Conservation (phyloP, 495 filamentous ascomycete genomes). For the Aspergillus kassunensis region DNA sequence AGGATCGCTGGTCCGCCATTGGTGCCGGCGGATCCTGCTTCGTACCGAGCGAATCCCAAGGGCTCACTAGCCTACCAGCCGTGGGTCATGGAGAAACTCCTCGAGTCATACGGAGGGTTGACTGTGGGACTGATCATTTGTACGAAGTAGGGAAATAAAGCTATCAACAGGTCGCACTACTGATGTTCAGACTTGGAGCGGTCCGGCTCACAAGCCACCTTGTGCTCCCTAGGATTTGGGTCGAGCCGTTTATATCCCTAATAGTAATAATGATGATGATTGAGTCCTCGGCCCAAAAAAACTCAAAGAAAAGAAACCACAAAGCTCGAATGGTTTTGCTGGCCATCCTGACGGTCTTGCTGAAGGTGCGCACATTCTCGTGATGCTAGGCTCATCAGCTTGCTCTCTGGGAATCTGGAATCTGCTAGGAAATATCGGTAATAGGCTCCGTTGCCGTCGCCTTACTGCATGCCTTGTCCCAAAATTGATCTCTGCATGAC, state of each 20-base stretch:
- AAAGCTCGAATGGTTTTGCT: constrained; percentile 12
- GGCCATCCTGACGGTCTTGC: not conserved
- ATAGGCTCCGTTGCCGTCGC: not conserved
- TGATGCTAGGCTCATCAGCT: no score
- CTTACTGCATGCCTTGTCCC: not conserved
- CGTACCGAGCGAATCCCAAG: constrained; percentile 6
- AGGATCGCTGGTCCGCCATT: not conserved
- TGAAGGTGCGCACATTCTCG: not conserved
- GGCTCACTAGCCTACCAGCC: not conserved
- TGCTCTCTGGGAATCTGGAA: no score
- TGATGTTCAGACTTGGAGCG: not conserved
- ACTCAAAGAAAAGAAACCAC: constrained; percentile 4
- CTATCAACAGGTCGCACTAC: not conserved
- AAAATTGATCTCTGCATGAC: not conserved
- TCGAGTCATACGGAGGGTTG: constrained; percentile 3
- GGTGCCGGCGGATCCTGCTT: constrained; percentile 1
- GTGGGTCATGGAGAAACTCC: not conserved
- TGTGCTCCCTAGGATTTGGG: not conserved
- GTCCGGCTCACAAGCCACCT: not conserved
- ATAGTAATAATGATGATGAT: not conserved
- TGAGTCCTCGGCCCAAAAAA: not conserved
- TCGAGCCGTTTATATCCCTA: not conserved
- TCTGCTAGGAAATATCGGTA: no score
- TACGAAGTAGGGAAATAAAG: not conserved
- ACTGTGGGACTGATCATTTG: constrained; percentile 4